These are phyloP conservation scores for Phytophthora hybrid DNA, from an alignment of 352 stramenopile genomes.

Conservation along the genomic window DNA sequence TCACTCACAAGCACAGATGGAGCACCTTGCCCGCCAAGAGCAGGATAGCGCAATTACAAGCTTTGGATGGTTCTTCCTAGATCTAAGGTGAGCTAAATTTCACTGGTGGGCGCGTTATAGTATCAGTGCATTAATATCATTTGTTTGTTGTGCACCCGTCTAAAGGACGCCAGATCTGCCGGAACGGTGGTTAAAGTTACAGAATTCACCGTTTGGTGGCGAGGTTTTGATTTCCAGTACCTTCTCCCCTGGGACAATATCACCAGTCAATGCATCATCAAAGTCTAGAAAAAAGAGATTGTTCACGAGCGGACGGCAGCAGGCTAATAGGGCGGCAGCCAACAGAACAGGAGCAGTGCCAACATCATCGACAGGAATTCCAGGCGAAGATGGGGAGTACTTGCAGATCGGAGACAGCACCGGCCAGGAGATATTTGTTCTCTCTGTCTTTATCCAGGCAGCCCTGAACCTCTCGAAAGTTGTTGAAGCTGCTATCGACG, in stretches of 20 bases:
- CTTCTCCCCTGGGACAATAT: constrained; percentile 34
- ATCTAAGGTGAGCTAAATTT: constrained; percentile 58
- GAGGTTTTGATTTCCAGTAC: constrained; percentile 70
- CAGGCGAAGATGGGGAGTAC: constrained; percentile 52
- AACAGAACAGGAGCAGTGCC: constrained; percentile 1
- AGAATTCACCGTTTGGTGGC: constrained; percentile 74
- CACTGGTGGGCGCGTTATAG: neutral
- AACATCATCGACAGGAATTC: constrained; percentile 19
- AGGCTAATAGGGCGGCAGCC: neutral
- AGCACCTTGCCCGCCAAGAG: constrained; percentile 26
- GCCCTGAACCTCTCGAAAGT: constrained; percentile 50
- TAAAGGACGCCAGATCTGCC: constrained; percentile 76
- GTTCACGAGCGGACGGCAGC: neutral
- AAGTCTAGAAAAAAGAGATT: neutral
- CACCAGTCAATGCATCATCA: neutral
- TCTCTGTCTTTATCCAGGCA: constrained; percentile 64
- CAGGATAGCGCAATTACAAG: constrained; percentile 60
- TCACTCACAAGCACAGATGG: constrained; percentile 20
- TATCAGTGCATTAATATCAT: constrained; percentile 1
- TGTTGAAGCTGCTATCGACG: constrained; percentile 32
- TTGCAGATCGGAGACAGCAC: constrained; percentile 54
- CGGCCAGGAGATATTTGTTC: constrained; percentile 63
- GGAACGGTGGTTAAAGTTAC: constrained; percentile 73
- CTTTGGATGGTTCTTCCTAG: constrained; percentile 86
- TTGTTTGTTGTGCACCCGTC: neutral